A percentile compares a stretch with the other conserved stretches of the same genome.
phyloP scores from a whole-genome alignment of 768 basidiomycete genomes.

The Cyclocybe aegerita region DNA sequence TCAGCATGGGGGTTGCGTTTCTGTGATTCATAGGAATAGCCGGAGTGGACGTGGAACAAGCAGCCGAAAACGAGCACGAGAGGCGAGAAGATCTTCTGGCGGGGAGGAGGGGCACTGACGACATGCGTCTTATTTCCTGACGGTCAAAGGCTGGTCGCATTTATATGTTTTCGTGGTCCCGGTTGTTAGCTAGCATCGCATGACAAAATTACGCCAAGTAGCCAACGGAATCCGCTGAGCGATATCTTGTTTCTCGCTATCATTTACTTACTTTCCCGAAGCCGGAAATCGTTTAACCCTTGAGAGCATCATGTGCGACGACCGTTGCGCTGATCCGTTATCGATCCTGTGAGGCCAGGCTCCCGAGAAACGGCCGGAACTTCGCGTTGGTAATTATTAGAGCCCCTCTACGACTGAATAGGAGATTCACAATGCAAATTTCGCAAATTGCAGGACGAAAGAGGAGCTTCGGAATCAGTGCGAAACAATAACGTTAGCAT shows the following conservation, averaged over 20 bases:
- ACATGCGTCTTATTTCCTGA: too few species aligned
- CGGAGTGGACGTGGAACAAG: conserved; percentile 4
- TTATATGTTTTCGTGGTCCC: conserved; percentile 14
- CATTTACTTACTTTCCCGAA: not conserved
- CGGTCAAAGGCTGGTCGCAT: not conserved
- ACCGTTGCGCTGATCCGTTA: conserved; percentile 9
- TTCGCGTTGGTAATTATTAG: conserved; percentile 6
- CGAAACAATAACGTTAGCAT: conserved; percentile 6
- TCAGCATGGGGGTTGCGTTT: conserved; percentile 3
- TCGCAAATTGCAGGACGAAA: conserved; percentile 3
- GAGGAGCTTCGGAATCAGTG: conserved; percentile 6
- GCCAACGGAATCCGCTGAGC: too few species aligned
- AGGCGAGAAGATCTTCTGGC: too few species aligned
- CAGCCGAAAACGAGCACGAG: too few species aligned
- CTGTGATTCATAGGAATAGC: conserved; percentile 10
- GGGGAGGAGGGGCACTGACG: too few species aligned
- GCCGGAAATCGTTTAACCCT: conserved; percentile 30
- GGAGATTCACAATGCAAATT: conserved; percentile 1
- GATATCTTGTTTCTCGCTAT: too few species aligned
- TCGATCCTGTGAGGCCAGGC: conserved; percentile 1
- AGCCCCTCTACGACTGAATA: not conserved
- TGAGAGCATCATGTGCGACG: conserved; percentile 12
- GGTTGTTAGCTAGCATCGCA: too few species aligned
- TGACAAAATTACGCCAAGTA: too few species aligned
- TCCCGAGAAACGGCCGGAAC: conserved; percentile 23